Evolutionary conservation across 164 flowering plant species (phyloP), one percentile per base, ranked within the genome.

Genomic region (Vitis amurensis): DNA sequence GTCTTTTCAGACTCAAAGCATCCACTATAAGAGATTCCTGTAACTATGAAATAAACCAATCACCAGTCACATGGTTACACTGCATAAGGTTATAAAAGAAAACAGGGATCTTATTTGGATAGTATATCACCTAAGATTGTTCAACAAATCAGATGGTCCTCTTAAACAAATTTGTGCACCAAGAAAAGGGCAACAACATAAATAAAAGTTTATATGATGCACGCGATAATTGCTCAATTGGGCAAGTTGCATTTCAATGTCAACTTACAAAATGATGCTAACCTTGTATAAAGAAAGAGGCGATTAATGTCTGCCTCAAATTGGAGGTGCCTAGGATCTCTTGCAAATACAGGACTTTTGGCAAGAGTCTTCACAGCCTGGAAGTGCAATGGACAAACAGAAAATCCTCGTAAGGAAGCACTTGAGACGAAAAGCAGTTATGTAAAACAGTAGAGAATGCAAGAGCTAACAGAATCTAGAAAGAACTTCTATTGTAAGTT

Each of bases 301-400:
- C 88, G 89, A 75, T 93, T 91, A 9, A 91, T 80, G 73, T 93
- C 97, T 0, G 92, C 88, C 82, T 93, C 98, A 80, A 91, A 89
- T 50, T 93, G 98, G 17, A 93, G 85, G 10, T 78, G 78, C 77
- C 95, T 83, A 15, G 95, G 92, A 74, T 91, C 84, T 74, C 65
- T 89, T 44, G 93, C 87, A 76, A 91, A 86, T 44, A 74, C 85
- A 23, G 90, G 82, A 77, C 83, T 87, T 79, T 86, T 91, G 2
- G 95, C 92, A 72, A 93, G 84, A 67, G 71, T 68, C 70, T 80
- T 87, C 68, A 88, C 93, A 55, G 73, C 85, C 97, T 90, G 72
- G 44, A 75, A 74, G 48, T 8, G 50, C 14, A 59, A 63, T 11
- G 3, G 8, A 49, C 31, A 12, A 50, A 68, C 47, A 11, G 53